Evolutionary conservation across 208 protist genomes (phyloP), one percentile per base, ranked within the genome.

Genomic region (Entamoeba dispar): DNA sequence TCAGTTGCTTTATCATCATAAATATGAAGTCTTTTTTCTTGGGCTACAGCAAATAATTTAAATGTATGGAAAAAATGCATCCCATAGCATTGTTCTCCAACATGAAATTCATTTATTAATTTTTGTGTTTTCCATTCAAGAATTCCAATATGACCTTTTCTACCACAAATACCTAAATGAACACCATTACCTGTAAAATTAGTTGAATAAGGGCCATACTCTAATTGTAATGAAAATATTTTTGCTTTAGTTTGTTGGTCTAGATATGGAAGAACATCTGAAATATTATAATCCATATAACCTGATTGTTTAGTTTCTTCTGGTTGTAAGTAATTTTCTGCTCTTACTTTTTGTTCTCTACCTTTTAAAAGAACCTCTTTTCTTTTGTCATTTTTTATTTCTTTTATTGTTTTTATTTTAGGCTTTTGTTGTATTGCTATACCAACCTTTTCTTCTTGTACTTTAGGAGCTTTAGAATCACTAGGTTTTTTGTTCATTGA

Each of bases 1-100:
- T 94, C 93, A 31, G 49, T 43, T 34, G 93, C 93, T 22, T 51
- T 38, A 47, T 94, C 49, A 57, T 94, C 93, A 55, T 94, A 94
- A 15, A 94, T 91, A 34, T 86, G 61, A 86, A 86, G 61, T 38
- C 31, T 38, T 34, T 92, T 57, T 50, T 19, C 38, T 49, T 73
- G 50, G 19, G 91, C 49, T 8, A 47, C 49, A 49, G 91, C 49
- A 49, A 43, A 49, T 27, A 92, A n/a, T 19, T 27, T 5, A 17
- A 43, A 47, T 12, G 50, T 92, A 49, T 92, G 50, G 22, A 92
- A 31, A 27, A 92, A 57, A 49, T 7, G 7, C 7, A 38, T 19
- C 6, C 47, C 91, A 92, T 73, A 43, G 73, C 49, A 73, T 49
- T 69, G 19, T 47, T 92, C n/a, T 43, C 3, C 27, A 49, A 73